phyloP scores from a whole-genome alignment of 176 grass and related monocot species.

The Panicum miliaceum region DNA sequence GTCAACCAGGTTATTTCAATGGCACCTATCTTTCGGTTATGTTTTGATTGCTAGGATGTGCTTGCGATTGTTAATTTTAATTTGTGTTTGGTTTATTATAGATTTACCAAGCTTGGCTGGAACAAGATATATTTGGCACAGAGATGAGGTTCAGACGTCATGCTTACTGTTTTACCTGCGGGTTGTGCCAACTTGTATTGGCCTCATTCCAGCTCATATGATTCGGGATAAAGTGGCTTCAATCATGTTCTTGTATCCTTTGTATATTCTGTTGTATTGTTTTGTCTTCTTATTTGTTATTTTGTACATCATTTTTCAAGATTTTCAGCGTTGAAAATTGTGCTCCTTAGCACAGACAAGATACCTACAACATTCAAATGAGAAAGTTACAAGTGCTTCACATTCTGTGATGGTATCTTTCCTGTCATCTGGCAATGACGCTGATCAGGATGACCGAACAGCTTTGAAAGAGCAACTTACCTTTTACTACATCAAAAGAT shows the following conservation, averaged over 20 bases:
- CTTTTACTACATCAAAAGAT: constrained; percentile 81
- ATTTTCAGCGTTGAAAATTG: constrained; percentile 16
- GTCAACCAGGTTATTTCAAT: constrained; percentile 63
- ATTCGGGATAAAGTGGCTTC: constrained; percentile 63
- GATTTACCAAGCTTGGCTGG: constrained; percentile 48
- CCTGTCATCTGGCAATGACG: constrained; percentile 65
- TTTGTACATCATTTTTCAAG: background rate
- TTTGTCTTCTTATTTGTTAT: background rate
- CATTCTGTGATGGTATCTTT: constrained; percentile 95
- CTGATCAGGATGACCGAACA: constrained; percentile 57
- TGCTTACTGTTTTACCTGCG: constrained; percentile 89
- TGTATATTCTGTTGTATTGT: background rate
- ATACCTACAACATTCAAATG: constrained; percentile 93
- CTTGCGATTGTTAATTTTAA: constrained; percentile 9
- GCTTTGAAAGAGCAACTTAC: constrained; percentile 82
- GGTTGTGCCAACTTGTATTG: constrained; percentile 80
- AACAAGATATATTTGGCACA: constrained; percentile 67
- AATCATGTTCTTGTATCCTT: constrained; percentile 90
- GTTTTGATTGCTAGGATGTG: constrained; percentile 20
- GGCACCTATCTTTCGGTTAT: background rate
- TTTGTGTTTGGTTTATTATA: constrained; percentile 45
- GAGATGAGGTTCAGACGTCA: constrained; percentile 88
- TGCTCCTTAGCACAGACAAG: constrained; percentile 63
- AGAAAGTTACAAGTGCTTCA: constrained; percentile 83
- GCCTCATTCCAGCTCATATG: constrained; percentile 56